phyloP scores from a whole-genome alignment of 2,329 filamentous ascomycete genomes.

The Cladorrhinum sp. region DNA sequence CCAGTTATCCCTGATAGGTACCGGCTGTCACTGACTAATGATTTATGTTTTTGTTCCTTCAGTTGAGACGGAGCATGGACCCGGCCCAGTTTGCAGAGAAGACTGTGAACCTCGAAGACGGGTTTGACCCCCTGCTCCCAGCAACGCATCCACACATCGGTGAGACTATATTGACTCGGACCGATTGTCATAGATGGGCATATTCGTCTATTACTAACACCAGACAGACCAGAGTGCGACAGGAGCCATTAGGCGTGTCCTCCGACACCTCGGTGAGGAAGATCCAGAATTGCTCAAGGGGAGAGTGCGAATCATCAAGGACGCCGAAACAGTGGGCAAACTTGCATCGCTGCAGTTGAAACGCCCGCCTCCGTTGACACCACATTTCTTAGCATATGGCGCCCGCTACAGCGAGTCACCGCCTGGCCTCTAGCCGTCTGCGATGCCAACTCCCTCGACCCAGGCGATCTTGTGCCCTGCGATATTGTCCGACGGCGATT shows the following conservation, averaged over 20 bases:
- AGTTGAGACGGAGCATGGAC: constrained; percentile 2
- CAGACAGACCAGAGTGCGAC: constrained; percentile 6
- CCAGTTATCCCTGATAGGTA: too few relatives aligned
- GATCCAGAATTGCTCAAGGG: background rate
- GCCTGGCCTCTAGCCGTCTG: constrained; percentile 9
- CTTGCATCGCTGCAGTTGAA: too few relatives aligned
- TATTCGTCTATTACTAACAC: too few relatives aligned
- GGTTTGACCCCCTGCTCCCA: constrained; percentile 7
- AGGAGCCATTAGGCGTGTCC: constrained; percentile 1
- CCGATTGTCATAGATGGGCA: too few relatives aligned
- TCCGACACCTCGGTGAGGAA: constrained; percentile 5
- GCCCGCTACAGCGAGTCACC: background rate
- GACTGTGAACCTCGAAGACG: constrained; percentile 10
- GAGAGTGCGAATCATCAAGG: constrained; percentile 9
- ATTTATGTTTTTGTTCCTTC: too few relatives aligned
- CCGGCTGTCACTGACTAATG: background rate
- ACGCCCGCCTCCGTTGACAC: too few relatives aligned
- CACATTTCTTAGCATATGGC: constrained; percentile 11
- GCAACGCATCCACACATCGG: constrained; percentile 11
- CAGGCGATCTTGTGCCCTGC: constrained; percentile 1
- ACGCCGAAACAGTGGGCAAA: too few relatives aligned
- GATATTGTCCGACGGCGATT: constrained; percentile 9
- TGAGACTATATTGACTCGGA: too few relatives aligned
- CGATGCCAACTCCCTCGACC: constrained; percentile 1
- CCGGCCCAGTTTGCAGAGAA: background rate